phyloP scores from a whole-genome alignment of 768 basidiomycete genomes.

The Lactarius quietus region DNA sequence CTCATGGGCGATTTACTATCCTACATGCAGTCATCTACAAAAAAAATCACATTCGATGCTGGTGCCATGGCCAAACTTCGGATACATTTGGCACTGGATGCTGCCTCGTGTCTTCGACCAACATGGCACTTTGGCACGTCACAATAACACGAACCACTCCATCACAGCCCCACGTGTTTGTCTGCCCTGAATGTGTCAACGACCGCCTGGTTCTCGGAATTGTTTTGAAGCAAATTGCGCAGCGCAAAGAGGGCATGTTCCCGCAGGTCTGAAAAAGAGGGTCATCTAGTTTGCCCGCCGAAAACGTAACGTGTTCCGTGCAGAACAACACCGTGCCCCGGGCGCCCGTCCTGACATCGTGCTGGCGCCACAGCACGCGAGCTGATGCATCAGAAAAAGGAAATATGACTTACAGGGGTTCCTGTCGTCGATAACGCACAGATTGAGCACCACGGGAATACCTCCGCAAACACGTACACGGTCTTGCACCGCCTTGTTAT shows the following conservation, averaged over 20 bases:
- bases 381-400: conserved; percentile 1
- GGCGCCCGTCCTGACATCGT: not conserved
- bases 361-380: not conserved
- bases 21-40: conserved; percentile 7
- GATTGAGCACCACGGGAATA: conserved; percentile 77
- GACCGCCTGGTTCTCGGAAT: conserved; percentile 74
- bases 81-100: not conserved
- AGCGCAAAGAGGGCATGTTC: conserved; percentile 90
- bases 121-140: conserved; percentile 32
- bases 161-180: conserved; percentile 53
- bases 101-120: conserved; percentile 4
- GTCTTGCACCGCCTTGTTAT: conserved; percentile 66
- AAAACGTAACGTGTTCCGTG: not conserved
- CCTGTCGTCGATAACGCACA: conserved; percentile 86
- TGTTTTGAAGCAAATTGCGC: conserved; percentile 70
- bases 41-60: conserved; percentile 13
- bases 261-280: conserved; percentile 59
- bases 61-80: not conserved
- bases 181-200: conserved; percentile 68
- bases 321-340: not conserved
- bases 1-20: not conserved
- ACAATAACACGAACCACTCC: conserved; percentile 48
- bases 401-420: conserved; percentile 76
- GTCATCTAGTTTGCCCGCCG: conserved; percentile 18
- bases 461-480: conserved; percentile 66